A percentile compares a stretch with the other conserved stretches of the same genome.
Evolutionary conservation across 1,284 basidiomycete species (phyloP).

Genomic region (Golubevia pallescens): DNA sequence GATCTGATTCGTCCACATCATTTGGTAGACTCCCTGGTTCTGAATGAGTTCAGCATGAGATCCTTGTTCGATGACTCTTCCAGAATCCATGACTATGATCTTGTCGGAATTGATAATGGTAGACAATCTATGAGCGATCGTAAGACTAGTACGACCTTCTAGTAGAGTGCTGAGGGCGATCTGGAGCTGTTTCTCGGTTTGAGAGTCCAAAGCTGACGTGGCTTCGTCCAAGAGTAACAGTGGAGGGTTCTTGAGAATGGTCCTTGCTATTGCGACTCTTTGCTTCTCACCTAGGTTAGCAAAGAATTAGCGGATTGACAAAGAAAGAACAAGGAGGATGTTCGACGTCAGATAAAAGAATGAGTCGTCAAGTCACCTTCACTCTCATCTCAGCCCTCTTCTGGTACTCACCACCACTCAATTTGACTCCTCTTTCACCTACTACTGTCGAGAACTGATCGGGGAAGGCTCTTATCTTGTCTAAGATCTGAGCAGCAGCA

Average conservation of each 20-base stretch:
- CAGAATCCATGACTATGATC: conserved; percentile 43
- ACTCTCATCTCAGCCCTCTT: too few relatives aligned
- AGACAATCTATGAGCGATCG: conserved; percentile 60
- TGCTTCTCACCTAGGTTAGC: conserved; percentile 63
- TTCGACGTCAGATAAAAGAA: too few relatives aligned
- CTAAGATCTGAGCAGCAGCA: conserved; percentile 57
- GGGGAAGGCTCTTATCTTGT: conserved; percentile 36
- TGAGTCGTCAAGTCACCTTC: too few relatives aligned
- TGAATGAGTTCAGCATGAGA: conserved; percentile 53
- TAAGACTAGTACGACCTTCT: conserved; percentile 56
- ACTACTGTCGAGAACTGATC: conserved; percentile 55
- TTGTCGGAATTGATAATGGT: conserved; percentile 61
- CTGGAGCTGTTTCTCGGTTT: conserved; percentile 56
- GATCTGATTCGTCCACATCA: conserved; percentile 61
- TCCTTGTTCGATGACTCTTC: conserved; percentile 42
- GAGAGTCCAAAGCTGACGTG: conserved; percentile 57
- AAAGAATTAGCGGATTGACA: too few relatives aligned
- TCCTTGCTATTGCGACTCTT: conserved; percentile 58
- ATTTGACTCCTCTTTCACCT: conserved; percentile 58
- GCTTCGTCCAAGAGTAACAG: conserved; percentile 60
- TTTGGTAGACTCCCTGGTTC: conserved; percentile 36
- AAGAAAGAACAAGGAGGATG: too few relatives aligned
- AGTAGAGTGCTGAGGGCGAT: conserved; percentile 51
- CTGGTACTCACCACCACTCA: conserved; percentile 36
- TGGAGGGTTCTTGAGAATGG: conserved; percentile 57